These are phyloP conservation scores for Eucalyptus decipiens DNA, from an alignment of 345 rosid species.

Conservation along the genomic window DNA sequence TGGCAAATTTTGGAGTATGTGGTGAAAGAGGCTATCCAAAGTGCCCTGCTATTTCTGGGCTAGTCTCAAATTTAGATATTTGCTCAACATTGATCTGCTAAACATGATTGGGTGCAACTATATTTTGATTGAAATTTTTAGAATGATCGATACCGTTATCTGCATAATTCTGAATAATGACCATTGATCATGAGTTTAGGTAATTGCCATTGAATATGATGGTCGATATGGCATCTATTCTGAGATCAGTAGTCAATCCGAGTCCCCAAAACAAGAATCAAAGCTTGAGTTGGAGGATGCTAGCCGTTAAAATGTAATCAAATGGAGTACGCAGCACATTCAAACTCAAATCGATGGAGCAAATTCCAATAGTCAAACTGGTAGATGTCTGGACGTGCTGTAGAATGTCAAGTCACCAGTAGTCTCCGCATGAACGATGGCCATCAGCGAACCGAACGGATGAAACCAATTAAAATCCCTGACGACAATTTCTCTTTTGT, in stretches of 20 bases:
- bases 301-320: not conserved
- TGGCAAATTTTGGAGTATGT: not conserved
- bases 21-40: not conserved
- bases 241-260: not conserved
- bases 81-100: not conserved
- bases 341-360: accelerated
- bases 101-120: not conserved
- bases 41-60: not conserved
- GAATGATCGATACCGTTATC: not conserved
- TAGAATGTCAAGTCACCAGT: slow-evolving; percentile 1
- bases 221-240: not conserved
- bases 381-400: not conserved
- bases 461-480: slow-evolving; percentile 21
- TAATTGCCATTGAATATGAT: not conserved
- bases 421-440: slow-evolving; percentile 18
- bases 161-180: not conserved
- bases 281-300: not conserved
- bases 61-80: not conserved
- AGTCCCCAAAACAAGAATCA: not conserved
- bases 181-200: not conserved
- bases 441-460: not conserved
- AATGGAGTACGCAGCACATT: not conserved
- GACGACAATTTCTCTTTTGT: slow-evolving; percentile 5
- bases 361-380: not conserved
- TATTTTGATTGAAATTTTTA: not conserved